These are phyloP conservation scores for Ceratocystis huliohia DNA, from an alignment of 2,329 filamentous ascomycete genomes.

Conservation along the genomic window DNA sequence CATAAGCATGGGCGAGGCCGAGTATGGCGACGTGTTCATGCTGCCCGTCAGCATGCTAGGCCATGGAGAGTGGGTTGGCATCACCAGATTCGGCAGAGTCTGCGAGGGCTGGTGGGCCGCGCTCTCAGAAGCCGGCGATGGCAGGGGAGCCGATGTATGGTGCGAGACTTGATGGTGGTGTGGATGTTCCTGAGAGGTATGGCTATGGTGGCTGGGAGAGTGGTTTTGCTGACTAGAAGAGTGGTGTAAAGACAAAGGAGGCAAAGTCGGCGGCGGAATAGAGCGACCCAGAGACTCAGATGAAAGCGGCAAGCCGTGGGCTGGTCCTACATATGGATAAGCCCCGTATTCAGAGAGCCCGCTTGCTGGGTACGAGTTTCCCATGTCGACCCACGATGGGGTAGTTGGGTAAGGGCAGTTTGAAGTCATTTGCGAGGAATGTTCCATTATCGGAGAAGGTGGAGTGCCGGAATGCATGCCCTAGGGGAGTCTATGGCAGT, in stretches of 20 bases:
- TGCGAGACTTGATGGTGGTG: conserved; percentile 30
- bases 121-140: conserved; percentile 25
- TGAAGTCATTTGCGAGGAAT: conserved; percentile 10
- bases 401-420: conserved; percentile 10
- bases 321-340: conserved; percentile 6
- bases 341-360: conserved; percentile 9
- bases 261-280: conserved; percentile 40
- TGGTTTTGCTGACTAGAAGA: conserved; percentile 26
- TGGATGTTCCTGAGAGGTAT: conserved; percentile 28
- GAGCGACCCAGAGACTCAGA: conserved; percentile 36
- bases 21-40: neutral
- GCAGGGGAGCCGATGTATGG: conserved; percentile 2
- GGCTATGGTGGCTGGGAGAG: conserved; percentile 21
- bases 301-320: conserved; percentile 28
- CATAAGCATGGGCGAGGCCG: conserved; percentile 8
- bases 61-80: conserved; percentile 57
- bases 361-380: neutral
- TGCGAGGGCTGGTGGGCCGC: conserved; percentile 37
- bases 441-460: neutral
- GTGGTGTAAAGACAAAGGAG: conserved; percentile 25
- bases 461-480: neutral
- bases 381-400: conserved; percentile 12
- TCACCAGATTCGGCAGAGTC: conserved; percentile 39
- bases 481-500: neutral
- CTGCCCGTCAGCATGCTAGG: conserved; percentile 59